Percentiles rank a stretch among this genome's conserved stretches.
Conservation (phyloP, 768 basidiomycete species). For the Leccinum obscurum region DNA sequence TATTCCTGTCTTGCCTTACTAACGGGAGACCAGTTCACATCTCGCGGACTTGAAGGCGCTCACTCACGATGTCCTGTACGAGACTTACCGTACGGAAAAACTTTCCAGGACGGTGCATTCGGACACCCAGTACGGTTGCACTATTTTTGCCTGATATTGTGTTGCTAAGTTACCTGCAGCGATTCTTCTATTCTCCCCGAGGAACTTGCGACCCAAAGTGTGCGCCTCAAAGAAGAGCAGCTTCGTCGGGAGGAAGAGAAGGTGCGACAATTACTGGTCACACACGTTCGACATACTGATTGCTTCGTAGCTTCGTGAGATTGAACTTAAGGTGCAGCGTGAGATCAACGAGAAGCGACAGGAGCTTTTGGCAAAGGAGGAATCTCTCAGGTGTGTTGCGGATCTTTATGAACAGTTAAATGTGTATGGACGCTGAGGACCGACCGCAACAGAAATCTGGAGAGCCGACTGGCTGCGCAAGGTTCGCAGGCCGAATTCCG, state of each 20-base stretch:
- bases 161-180: constrained; percentile 41
- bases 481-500: constrained; percentile 81
- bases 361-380: constrained; percentile 94
- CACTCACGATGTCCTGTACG: constrained; percentile 92
- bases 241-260: constrained; percentile 97
- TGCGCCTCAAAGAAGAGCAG: constrained; percentile 98
- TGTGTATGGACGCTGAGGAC: background rate
- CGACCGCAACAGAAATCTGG: constrained; percentile 62
- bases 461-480: constrained; percentile 88
- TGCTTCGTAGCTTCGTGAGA: constrained; percentile 77
- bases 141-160: background rate
- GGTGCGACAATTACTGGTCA: constrained; percentile 37
- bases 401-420: background rate
- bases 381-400: constrained; percentile 74
- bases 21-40: constrained; percentile 67
- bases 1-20: constrained; percentile 7
- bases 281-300: constrained; percentile 14
- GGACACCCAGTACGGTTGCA: constrained; percentile 59
- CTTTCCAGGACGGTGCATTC: constrained; percentile 86
- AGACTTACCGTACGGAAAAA: constrained; percentile 98
- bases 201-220: constrained; percentile 94
- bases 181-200: constrained; percentile 93
- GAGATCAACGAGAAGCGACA: constrained; percentile 98
- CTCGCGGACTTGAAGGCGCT: constrained; percentile 92
- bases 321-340: constrained; percentile 96